Evolutionary conservation across 2,329 filamentous ascomycete genomes (phyloP), one percentile per base, ranked within the genome.

Genomic region (Aspergillus sp.): DNA sequence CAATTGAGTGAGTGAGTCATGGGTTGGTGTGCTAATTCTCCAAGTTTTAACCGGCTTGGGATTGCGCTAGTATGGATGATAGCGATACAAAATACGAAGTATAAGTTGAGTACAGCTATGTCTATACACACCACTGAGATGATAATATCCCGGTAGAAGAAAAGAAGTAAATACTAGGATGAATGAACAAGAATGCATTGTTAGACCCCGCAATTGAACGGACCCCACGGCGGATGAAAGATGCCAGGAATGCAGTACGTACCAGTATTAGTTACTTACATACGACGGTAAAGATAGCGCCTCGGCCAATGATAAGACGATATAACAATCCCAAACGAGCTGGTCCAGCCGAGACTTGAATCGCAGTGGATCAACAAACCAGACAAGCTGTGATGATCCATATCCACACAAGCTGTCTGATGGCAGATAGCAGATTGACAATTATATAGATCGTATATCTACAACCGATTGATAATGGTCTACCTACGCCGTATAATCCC

Each of bases 271-370:
- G 25, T 28, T 28, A 49, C 30, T 25, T 25, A 49, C 32, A 36
- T 36, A 36, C 45, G 25, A 23, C 15, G 45, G 45, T 49, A 49
- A 49, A 55, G 38, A 43, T 43, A 55, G 9, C 36, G 15, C 21
- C 13, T 19, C 39, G 28, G 6, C 23, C 28, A 23, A 38, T 38
- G n/a, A 55, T 55, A 15, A 41, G 13, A 28, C 21, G 13, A 1
- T 38, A 21, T 13, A n/a, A 12, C 12, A 30, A 5, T 49, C 45
- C 52, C 52, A 45, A 55, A 55, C 38, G 43, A 55, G 52, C 15
- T 55, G 52, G 52, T 55, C 38, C 52, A 55, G 52, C 52, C 52
- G 52, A 55, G 13, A 30, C 23, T 17, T 17, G 30, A 21, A 13
- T 28, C 25, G 21, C 10, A 15, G 55, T 41, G 45, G 32, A 48